These are phyloP conservation scores for Melanogaster broomeanus DNA, from an alignment of 768 basidiomycete species.

Conservation along the genomic window DNA sequence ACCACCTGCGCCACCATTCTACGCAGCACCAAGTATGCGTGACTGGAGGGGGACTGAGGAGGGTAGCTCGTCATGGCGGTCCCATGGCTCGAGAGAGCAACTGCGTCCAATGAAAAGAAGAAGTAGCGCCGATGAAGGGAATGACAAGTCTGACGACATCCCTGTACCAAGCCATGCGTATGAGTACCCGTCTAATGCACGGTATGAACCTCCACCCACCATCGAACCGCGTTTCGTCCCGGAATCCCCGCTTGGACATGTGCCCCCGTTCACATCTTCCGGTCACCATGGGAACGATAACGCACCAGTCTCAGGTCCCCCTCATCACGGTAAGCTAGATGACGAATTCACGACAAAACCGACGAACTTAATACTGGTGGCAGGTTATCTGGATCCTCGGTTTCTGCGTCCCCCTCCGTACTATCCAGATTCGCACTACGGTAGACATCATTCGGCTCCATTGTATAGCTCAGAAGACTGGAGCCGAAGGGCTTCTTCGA, in stretches of 20 bases:
- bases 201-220: slow-evolving; percentile 14
- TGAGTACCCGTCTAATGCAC: slow-evolving; percentile 22
- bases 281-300: slow-evolving; percentile 16
- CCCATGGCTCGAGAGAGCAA: slow-evolving; percentile 12
- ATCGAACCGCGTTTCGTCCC: slow-evolving; percentile 11
- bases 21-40: slow-evolving; percentile 12
- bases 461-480: slow-evolving; percentile 26
- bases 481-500: slow-evolving; percentile 24
- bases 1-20: slow-evolving; percentile 22
- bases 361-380: slow-evolving; percentile 5
- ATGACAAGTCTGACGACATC: slow-evolving; percentile 12
- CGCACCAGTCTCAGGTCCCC: slow-evolving; percentile 2
- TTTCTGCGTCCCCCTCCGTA: slow-evolving; percentile 16
- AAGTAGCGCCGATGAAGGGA: slow-evolving; percentile 18
- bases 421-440: slow-evolving; percentile 19
- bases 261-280: background rate
- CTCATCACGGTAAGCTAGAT: slow-evolving; percentile 21
- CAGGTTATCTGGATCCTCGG: slow-evolving; percentile 20
- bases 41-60: slow-evolving; percentile 48
- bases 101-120: slow-evolving; percentile 9
- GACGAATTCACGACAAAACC: background rate
- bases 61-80: slow-evolving; percentile 41
- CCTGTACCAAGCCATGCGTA: slow-evolving; percentile 22
- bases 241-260: background rate
- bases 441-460: slow-evolving; percentile 27